A percentile compares a stretch with the other conserved stretches of the same genome.
Conservation (phyloP, 805 yeast species). For the Schizosaccharomyces osmophilus region DNA sequence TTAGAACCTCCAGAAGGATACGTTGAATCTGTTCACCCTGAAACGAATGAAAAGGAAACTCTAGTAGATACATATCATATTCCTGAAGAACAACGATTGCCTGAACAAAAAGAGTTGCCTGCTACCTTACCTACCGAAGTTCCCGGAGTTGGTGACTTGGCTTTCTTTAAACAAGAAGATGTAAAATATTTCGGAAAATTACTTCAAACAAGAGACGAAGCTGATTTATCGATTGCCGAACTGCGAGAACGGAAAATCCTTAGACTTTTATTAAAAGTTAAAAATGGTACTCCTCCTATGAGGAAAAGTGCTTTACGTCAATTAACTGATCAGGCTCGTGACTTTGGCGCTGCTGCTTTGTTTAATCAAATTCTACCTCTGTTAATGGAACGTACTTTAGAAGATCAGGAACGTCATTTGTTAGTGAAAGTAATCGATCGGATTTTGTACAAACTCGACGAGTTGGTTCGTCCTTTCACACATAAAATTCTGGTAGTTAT, state of each 20-base stretch:
- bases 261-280: conserved; percentile 40
- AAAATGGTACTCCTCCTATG: conserved; percentile 47
- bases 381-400: conserved; percentile 42
- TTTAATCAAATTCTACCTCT: conserved; percentile 56
- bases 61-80: conserved; percentile 11
- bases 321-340: conserved; percentile 35
- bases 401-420: conserved; percentile 62
- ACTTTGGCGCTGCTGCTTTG: conserved; percentile 43
- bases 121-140: conserved; percentile 25
- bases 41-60: conserved; percentile 27
- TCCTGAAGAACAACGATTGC: conserved; percentile 11
- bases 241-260: conserved; percentile 34
- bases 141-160: conserved; percentile 42
- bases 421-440: conserved; percentile 55
- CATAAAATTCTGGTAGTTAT: conserved; percentile 48
- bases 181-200: conserved; percentile 44
- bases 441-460: conserved; percentile 39
- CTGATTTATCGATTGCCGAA: conserved; percentile 25
- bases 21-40: conserved; percentile 11
- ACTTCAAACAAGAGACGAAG: conserved; percentile 15
- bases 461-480: conserved; percentile 43
- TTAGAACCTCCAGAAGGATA: conserved; percentile 24
- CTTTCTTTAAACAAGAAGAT: conserved; percentile 49
- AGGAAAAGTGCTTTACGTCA: conserved; percentile 49
- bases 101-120: conserved; percentile 8